A percentile compares a stretch with the other conserved stretches of the same genome.
phyloP scores from a whole-genome alignment of 208 protist species.

The Leishmania gerbilli region DNA sequence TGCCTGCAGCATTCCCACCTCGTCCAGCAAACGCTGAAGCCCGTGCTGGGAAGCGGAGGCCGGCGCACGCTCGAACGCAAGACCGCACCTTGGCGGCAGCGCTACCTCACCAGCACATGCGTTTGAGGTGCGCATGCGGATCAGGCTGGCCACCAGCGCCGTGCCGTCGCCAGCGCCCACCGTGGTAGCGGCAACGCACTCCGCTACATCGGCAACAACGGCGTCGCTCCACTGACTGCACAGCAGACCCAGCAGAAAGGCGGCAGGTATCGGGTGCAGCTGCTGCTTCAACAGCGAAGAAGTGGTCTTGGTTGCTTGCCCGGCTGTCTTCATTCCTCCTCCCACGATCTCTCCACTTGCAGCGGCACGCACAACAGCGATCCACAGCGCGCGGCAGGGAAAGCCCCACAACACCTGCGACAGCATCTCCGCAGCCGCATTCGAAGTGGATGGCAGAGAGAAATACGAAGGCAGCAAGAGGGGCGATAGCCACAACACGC shows the following conservation, averaged over 20 bases:
- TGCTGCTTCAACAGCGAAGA: neutral
- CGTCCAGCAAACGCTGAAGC: constrained; percentile 13
- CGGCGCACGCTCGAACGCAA: neutral
- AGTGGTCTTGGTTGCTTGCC: neutral
- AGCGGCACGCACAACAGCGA: constrained; percentile 24
- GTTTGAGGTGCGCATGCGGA: neutral
- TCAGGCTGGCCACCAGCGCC: constrained; percentile 5
- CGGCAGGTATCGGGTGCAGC: neutral
- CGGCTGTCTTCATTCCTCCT: neutral
- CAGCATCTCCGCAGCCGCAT: neutral
- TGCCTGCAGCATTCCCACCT: neutral
- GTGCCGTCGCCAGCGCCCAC: neutral
- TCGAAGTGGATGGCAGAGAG: neutral
- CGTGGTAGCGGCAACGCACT: neutral
- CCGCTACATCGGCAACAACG: constrained; percentile 7
- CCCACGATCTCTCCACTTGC: neutral
- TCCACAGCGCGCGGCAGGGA: constrained; percentile 4
- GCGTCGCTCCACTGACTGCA: constrained; percentile 2
- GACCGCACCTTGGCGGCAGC: neutral
- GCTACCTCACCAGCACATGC: neutral
- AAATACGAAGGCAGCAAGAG: constrained; percentile 1
- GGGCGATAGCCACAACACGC: constrained; percentile 22
- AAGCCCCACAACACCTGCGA: neutral
- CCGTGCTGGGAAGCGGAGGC: neutral
- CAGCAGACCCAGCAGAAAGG: constrained; percentile 10